Percentiles rank a stretch among this genome's conserved stretches.
Evolutionary conservation across 75 land plant species (phyloP).

Genomic region (Pinus taeda): DNA sequence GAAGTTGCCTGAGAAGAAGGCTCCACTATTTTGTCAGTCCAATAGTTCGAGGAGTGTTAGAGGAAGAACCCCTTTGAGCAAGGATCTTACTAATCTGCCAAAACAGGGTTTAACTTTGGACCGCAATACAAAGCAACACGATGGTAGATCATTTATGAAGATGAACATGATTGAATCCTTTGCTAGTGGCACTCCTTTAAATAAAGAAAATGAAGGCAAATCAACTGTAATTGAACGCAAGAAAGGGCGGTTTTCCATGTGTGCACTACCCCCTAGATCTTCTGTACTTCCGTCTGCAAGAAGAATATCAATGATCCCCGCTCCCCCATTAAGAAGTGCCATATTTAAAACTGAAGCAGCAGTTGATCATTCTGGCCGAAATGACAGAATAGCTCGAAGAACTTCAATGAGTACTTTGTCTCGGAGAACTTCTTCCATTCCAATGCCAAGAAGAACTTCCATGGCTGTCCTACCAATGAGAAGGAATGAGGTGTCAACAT

Average conservation of each 20-base stretch:
- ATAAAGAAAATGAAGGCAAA: conserved; percentile 6
- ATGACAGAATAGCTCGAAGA: background rate
- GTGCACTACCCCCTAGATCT: background rate
- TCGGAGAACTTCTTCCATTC: background rate
- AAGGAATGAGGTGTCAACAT: background rate
- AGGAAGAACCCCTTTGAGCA: conserved; percentile 32
- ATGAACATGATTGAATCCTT: conserved; percentile 17
- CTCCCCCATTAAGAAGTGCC: background rate
- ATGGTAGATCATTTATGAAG: conserved; percentile 11
- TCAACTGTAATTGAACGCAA: conserved; percentile 4
- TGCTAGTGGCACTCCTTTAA: background rate
- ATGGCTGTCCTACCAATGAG: background rate
- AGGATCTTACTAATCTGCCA: conserved; percentile 36
- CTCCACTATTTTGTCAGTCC: conserved; percentile 29
- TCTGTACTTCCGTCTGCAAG: background rate
- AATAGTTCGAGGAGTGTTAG: conserved; percentile 5
- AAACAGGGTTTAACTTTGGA: conserved; percentile 6
- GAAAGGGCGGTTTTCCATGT: conserved; percentile 1
- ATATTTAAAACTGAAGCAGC: background rate
- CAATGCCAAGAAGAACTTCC: background rate
- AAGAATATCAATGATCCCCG: conserved; percentile 9
- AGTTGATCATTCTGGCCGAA: background rate
- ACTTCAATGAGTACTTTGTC: background rate
- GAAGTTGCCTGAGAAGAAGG: conserved; percentile 25
- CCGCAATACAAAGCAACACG: background rate